Conservation (phyloP, 1,284 basidiomycete species). For the Rhodotorula sp. region DNA sequence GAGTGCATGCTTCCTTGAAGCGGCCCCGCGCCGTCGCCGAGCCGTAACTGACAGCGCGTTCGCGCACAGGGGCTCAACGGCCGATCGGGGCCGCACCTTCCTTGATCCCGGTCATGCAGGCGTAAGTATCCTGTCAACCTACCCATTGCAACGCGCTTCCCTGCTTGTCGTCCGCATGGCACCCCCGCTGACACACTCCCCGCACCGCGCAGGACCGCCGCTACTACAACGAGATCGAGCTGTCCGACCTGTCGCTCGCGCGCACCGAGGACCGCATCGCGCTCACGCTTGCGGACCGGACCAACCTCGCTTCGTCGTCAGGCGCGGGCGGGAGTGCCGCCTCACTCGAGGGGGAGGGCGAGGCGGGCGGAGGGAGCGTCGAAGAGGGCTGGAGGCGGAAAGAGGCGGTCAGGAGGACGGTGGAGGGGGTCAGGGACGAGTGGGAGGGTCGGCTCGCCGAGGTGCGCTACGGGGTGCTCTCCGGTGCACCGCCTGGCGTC, state of each 20-base stretch:
- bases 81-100: constrained; percentile 14
- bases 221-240: constrained; percentile 72
- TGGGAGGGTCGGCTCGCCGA: constrained; percentile 65
- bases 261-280: constrained; percentile 66
- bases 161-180: no score
- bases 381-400: constrained; percentile 8
- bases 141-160: background rate
- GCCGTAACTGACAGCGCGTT: background rate
- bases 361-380: background rate
- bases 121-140: constrained; percentile 8
- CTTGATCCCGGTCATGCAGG: constrained; percentile 40
- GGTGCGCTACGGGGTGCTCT: constrained; percentile 51
- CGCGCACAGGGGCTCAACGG: constrained; percentile 1
- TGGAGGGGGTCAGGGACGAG: constrained; percentile 46
- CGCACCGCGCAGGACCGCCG: constrained; percentile 45
- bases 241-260: constrained; percentile 77
- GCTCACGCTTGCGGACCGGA: constrained; percentile 66
- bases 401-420: constrained; percentile 15
- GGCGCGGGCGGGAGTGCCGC: constrained; percentile 1
- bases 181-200: background rate
- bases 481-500: background rate
- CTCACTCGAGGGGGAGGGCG: constrained; percentile 13
- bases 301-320: constrained; percentile 4
- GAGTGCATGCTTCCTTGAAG: no score
- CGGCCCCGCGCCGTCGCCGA: background rate